A percentile compares a stretch with the other conserved stretches of the same genome.
Conservation (phyloP, 441 rosid genomes). For the Jatropha podagrica region DNA sequence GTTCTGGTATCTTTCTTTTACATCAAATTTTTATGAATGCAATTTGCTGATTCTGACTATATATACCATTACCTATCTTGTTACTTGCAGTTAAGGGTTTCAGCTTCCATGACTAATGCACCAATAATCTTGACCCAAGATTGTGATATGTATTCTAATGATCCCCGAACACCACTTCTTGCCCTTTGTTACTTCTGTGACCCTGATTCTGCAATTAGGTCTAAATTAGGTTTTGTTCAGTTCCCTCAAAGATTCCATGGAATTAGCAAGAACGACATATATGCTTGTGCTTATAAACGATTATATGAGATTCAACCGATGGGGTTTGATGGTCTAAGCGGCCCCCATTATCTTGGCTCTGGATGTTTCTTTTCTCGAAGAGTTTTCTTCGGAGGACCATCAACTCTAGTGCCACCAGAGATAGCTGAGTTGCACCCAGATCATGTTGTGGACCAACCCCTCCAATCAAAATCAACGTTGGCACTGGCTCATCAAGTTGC, state of each 20-base stretch:
- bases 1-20: constrained; percentile 36
- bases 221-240: constrained; percentile 47
- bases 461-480: constrained; percentile 30
- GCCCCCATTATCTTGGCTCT: constrained; percentile 48
- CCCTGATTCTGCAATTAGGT: constrained; percentile 37
- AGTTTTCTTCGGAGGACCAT: constrained; percentile 49
- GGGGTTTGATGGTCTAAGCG: constrained; percentile 54
- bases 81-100: constrained; percentile 56
- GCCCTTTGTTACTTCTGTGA: constrained; percentile 55
- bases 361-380: constrained; percentile 54
- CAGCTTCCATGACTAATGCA: constrained; percentile 64
- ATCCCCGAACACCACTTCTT: constrained; percentile 46
- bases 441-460: constrained; percentile 25
- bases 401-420: constrained; percentile 21
- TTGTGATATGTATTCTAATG: constrained; percentile 77
- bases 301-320: constrained; percentile 31
- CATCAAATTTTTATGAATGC: no score
- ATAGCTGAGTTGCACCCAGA: constrained; percentile 35
- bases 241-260: constrained; percentile 66
- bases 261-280: constrained; percentile 51
- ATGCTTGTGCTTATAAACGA: constrained; percentile 43
- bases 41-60: no score
- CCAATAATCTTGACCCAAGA: constrained; percentile 62
- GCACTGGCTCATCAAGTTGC: constrained; percentile 47
- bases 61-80: neutral